Percentiles rank a stretch among this genome's conserved stretches.
phyloP scores from a whole-genome alignment of 106 monocot genomes.

The Allium fistulosum region DNA sequence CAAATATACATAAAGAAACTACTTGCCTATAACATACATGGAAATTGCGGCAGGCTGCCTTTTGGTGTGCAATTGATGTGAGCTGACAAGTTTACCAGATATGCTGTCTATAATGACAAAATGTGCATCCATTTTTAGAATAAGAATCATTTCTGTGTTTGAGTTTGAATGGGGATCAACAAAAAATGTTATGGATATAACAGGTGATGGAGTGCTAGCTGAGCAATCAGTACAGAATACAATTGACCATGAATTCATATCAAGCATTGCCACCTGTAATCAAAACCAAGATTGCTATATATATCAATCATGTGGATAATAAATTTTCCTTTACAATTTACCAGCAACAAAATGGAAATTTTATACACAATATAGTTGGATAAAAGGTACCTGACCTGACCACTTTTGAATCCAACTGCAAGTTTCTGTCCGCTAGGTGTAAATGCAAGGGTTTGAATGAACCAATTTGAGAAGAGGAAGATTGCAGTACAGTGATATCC shows the following conservation, averaged over 20 bases:
- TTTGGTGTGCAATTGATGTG: conserved; percentile 24
- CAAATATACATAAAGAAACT: conserved; percentile 7
- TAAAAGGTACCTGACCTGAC: conserved; percentile 47
- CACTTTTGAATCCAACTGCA: conserved; percentile 71
- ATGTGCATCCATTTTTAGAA: conserved; percentile 61
- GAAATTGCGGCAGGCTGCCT: conserved; percentile 68
- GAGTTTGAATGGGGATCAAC: conserved; percentile 15
- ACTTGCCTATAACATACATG: conserved; percentile 93
- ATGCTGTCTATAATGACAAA: conserved; percentile 43
- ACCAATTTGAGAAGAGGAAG: conserved; percentile 40
- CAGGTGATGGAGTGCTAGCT: conserved; percentile 43
- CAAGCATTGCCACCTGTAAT: conserved; percentile 68
- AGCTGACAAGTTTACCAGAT: conserved; percentile 43
- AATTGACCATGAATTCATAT: conserved; percentile 46
- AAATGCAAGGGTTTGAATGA: conserved; percentile 44
- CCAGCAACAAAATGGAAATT: conserved; percentile 8
- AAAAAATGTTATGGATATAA: conserved; percentile 41
- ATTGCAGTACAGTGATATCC: conserved; percentile 54
- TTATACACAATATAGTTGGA: not conserved
- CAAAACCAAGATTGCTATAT: not conserved
- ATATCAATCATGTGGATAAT: too few species aligned
- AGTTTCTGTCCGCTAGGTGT: conserved; percentile 41
- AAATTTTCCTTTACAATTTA: not conserved
- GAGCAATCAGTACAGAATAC: conserved; percentile 36
- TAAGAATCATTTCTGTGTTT: conserved; percentile 34